A percentile compares a stretch with the other conserved stretches of the same genome.
Conservation (phyloP, 148 eudicot genomes). For the Rhododendron ovatum region DNA sequence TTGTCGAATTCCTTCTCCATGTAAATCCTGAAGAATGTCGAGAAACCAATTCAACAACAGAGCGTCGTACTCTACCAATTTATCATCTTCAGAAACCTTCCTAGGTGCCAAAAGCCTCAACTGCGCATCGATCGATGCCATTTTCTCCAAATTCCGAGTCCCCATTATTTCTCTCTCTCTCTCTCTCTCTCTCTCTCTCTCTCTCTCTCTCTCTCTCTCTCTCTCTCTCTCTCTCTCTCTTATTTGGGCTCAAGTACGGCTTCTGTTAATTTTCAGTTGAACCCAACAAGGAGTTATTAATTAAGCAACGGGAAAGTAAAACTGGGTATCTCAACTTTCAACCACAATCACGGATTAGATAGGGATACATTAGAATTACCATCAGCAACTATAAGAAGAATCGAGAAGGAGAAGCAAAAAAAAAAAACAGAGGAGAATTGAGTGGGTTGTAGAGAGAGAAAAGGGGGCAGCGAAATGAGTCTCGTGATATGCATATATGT, state of each 20-base stretch:
- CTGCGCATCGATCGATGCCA: conserved; percentile 85
- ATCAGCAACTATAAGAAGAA: background rate
- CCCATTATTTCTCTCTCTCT: conserved; percentile 23
- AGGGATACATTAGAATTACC: background rate
- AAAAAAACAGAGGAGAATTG: background rate
- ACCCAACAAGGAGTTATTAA: background rate
- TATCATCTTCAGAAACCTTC: conserved; percentile 86
- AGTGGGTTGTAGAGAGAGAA: background rate
- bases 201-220: background rate
- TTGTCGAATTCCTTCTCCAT: conserved; percentile 73
- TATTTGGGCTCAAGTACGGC: background rate
- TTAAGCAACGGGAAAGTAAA: background rate
- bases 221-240: background rate
- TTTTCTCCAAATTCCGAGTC: conserved; percentile 51
- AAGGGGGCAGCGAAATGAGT: background rate
- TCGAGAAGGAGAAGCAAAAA: background rate
- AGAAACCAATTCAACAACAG: conserved; percentile 86
- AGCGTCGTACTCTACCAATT: conserved; percentile 86
- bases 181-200: too few species aligned
- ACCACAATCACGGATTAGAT: conserved; percentile 8
- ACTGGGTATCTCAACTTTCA: background rate
- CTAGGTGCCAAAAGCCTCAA: conserved; percentile 69
- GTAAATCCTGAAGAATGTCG: conserved; percentile 78
- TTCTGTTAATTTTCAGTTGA: too few species aligned
- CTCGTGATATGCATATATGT: background rate